Evolutionary conservation across 129 eudicot species (phyloP).

Genomic region (Scalesia atractyloides): DNA sequence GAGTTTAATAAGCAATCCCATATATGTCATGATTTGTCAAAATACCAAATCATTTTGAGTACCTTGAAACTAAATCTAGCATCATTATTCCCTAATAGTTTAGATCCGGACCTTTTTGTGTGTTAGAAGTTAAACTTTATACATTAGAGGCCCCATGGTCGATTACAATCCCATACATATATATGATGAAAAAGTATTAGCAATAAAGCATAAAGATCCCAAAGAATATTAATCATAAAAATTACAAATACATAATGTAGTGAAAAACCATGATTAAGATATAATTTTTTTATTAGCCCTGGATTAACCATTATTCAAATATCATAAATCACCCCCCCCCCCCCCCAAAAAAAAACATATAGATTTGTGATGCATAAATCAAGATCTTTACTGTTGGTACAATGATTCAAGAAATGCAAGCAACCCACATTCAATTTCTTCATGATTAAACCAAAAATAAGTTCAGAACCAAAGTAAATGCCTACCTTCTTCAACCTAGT

Average conservation of each 20-base stretch:
- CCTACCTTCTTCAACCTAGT: conserved; percentile 23
- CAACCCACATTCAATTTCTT: conserved; percentile 21
- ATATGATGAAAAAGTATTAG: conserved; percentile 23
- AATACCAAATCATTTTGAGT: not conserved
- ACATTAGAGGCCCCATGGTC: conserved; percentile 20
- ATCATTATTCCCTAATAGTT: conserved; percentile 18
- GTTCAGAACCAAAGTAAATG: conserved; percentile 17
- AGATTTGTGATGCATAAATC: conserved; percentile 24
- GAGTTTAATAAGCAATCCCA: not conserved
- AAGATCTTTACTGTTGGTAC: conserved; percentile 20
- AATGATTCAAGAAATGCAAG: conserved; percentile 10
- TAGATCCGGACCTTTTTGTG: conserved; percentile 8
- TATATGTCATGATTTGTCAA: conserved; percentile 5
- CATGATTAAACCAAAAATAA: conserved; percentile 22
- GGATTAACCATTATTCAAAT: not conserved
- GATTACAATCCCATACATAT: conserved; percentile 11
- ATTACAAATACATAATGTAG: conserved; percentile 28
- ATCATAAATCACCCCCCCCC: not conserved
- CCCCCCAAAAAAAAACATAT: not conserved
- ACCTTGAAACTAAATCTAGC: conserved; percentile 1
- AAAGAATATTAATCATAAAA: conserved; percentile 20
- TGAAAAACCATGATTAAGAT: conserved; percentile 23
- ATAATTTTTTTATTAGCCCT: conserved; percentile 9
- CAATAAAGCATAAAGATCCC: conserved; percentile 30
- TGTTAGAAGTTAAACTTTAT: not conserved